A percentile compares a stretch with the other conserved stretches of the same genome.
These are phyloP conservation scores for Erodium moschatum DNA, from an alignment of 441 rosid species.

Conservation along the genomic window DNA sequence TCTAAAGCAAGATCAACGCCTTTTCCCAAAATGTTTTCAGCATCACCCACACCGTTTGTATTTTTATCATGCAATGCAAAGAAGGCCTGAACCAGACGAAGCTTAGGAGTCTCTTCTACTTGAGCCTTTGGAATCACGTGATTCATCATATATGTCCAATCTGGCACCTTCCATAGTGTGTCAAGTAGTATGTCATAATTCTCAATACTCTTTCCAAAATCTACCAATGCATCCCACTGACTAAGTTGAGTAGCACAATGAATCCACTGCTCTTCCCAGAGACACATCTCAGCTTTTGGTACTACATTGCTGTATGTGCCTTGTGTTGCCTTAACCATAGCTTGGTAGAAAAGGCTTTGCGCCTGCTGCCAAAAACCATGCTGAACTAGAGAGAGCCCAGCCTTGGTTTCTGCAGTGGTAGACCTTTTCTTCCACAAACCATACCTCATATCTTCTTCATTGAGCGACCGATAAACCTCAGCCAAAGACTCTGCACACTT, in stretches of 20 bases:
- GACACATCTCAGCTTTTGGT: slow-evolving; percentile 98
- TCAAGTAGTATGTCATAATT: slow-evolving; percentile 93
- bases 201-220: slow-evolving; percentile 82
- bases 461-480: slow-evolving; percentile 83
- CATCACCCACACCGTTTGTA: slow-evolving; percentile 69
- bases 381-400: slow-evolving; percentile 91
- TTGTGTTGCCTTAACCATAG: slow-evolving; percentile 97
- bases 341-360: slow-evolving; percentile 85
- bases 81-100: slow-evolving; percentile 80
- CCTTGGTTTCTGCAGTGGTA: slow-evolving; percentile 80
- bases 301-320: slow-evolving; percentile 88
- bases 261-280: slow-evolving; percentile 99
- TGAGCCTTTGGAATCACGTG: slow-evolving; percentile 94
- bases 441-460: slow-evolving; percentile 97
- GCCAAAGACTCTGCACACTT: slow-evolving; percentile 90
- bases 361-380: slow-evolving; percentile 98
- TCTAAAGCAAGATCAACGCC: slow-evolving; percentile 92
- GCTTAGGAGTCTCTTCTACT: slow-evolving; percentile 93
- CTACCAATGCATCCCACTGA: slow-evolving; percentile 95
- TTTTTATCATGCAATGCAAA: slow-evolving; percentile 84
- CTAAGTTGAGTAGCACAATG: slow-evolving; percentile 86
- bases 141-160: slow-evolving; percentile 90
- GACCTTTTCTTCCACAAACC: slow-evolving; percentile 96
- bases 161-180: slow-evolving; percentile 89
- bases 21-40: slow-evolving; percentile 74